A percentile compares a stretch with the other conserved stretches of the same genome.
These are phyloP conservation scores for Komagataella mondaviorum DNA, from an alignment of 805 yeast genomes.

Conservation along the genomic window DNA sequence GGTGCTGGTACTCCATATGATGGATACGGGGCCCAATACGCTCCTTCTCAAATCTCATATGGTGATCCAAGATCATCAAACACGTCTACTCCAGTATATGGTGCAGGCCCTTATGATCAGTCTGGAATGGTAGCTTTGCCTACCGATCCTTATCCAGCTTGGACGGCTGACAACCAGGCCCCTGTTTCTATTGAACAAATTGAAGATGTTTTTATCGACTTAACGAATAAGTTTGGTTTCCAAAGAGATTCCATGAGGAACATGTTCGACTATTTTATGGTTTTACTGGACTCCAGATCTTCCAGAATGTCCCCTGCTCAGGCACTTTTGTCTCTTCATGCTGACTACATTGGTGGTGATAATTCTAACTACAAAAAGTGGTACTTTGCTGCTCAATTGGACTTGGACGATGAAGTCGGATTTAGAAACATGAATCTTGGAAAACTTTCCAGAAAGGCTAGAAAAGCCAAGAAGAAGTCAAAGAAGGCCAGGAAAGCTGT, in stretches of 20 bases:
- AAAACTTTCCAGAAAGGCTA: slow-evolving; percentile 63
- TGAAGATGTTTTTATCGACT: slow-evolving; percentile 76
- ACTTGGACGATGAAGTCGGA: slow-evolving; percentile 74
- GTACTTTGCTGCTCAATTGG: slow-evolving; percentile 83
- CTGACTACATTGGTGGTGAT: slow-evolving; percentile 84
- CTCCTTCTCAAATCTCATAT: slow-evolving; percentile 80
- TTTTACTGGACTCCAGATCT: slow-evolving; percentile 67
- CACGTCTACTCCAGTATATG: slow-evolving; percentile 88
- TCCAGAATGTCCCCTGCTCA: slow-evolving; percentile 87
- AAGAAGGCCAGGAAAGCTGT: slow-evolving; percentile 63
- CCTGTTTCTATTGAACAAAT: slow-evolving; percentile 76
- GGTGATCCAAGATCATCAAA: slow-evolving; percentile 84
- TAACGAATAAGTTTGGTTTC: slow-evolving; percentile 76
- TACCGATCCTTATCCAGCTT: slow-evolving; percentile 95
- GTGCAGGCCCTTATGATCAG: slow-evolving; percentile 29
- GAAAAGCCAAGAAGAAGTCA: slow-evolving; percentile 70
- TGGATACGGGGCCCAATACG: slow-evolving; percentile 53
- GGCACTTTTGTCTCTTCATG: slow-evolving; percentile 70
- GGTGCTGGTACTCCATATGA: slow-evolving; percentile 54
- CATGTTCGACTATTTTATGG: slow-evolving; percentile 82
- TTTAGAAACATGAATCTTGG: slow-evolving; percentile 73
- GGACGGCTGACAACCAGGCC: slow-evolving; percentile 94
- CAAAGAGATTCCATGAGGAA: slow-evolving; percentile 91
- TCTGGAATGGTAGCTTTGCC: slow-evolving; percentile 50
- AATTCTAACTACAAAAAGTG: slow-evolving; percentile 76